Evolutionary conservation across 202 grass and related monocot species (phyloP).

Genomic region (Schoenoplectus tabernaemontani): DNA sequence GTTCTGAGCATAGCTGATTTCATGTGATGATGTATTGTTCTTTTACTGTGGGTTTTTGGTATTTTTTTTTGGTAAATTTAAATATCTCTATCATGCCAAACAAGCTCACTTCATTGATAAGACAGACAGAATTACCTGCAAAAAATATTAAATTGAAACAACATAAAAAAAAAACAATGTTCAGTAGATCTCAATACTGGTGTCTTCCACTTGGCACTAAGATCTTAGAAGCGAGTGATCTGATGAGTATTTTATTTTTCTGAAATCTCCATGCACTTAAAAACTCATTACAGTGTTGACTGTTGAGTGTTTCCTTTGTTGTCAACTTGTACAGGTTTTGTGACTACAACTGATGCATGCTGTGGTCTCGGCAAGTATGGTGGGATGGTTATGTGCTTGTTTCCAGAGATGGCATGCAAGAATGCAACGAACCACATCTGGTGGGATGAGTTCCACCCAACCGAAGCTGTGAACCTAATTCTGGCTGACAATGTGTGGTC

Average conservation of each 20-base stretch:
- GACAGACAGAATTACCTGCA: background rate
- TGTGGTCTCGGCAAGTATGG: slow-evolving; percentile 74
- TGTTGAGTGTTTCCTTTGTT: background rate
- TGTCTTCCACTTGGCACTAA: background rate
- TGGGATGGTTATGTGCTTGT: slow-evolving; percentile 65
- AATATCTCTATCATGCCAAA: background rate
- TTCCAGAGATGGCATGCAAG: slow-evolving; percentile 74
- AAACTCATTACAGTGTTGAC: background rate
- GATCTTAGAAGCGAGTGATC: background rate
- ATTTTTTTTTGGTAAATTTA: background rate
- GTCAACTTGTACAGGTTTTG: slow-evolving; percentile 40
- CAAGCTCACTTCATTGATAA: background rate
- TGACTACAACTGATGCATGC: slow-evolving; percentile 58
- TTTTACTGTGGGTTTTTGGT: background rate
- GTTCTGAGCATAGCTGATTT: background rate
- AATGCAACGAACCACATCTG: slow-evolving; percentile 69
- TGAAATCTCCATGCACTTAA: background rate
- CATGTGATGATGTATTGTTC: background rate
- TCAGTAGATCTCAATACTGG: background rate
- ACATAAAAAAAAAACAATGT: background rate
- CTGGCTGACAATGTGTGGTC: slow-evolving; percentile 75
- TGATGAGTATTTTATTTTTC: background rate
- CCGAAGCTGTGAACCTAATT: slow-evolving; percentile 58
- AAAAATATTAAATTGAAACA: background rate
- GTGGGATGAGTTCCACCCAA: slow-evolving; percentile 88